phyloP scores from a whole-genome alignment of 148 eudicot species.

The Fagopyrum esculentum region DNA sequence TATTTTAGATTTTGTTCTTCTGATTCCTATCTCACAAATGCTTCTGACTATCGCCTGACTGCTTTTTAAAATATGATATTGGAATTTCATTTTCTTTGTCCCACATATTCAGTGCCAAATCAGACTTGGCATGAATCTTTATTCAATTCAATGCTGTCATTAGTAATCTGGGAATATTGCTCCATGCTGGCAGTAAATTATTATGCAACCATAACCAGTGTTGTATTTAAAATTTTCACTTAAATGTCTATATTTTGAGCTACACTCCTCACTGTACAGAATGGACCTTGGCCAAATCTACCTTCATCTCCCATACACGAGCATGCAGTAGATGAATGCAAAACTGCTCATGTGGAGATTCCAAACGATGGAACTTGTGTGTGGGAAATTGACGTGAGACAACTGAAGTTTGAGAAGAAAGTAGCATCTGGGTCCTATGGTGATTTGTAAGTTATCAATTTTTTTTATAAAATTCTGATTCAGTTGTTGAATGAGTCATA shows the following conservation, averaged over 20 bases:
- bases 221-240: neutral
- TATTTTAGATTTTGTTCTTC: neutral
- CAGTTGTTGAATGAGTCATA: neutral
- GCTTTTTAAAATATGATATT: neutral
- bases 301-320: conserved; percentile 44
- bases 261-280: conserved; percentile 34
- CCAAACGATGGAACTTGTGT: conserved; percentile 92
- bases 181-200: neutral
- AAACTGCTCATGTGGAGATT: conserved; percentile 60
- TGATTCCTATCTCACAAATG: neutral
- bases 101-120: neutral
- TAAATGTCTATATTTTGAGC: neutral
- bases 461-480: neutral
- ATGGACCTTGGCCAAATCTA: conserved; percentile 59
- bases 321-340: conserved; percentile 34
- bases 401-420: conserved; percentile 67
- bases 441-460: conserved; percentile 65
- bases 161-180: neutral
- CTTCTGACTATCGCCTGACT: neutral
- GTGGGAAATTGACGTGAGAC: conserved; percentile 92
- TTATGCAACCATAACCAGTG: neutral
- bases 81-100: neutral
- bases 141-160: neutral
- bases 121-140: neutral
- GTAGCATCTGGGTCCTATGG: conserved; percentile 98